Percentiles rank a stretch among this genome's conserved stretches.
Conservation (phyloP, 106 monocot species). For the Platanthera zijinensis region DNA sequence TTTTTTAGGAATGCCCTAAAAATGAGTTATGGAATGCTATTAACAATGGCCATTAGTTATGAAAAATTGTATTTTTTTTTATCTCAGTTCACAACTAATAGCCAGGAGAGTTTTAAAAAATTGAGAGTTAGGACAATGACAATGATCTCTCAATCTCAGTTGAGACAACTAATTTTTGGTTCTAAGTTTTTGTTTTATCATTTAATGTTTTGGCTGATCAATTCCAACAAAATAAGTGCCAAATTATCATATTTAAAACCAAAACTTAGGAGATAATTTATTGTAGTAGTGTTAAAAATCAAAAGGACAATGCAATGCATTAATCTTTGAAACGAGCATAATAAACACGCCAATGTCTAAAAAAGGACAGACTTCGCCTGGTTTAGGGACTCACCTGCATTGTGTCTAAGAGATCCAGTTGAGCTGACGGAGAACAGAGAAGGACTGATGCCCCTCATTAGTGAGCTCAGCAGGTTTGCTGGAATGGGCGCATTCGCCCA, state of each 20-base stretch:
- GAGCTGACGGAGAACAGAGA: not conserved
- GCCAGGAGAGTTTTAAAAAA: too few relatives aligned
- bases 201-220: too few relatives aligned
- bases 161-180: too few relatives aligned
- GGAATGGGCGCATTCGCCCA: conserved; percentile 7
- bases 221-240: too few relatives aligned
- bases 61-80: too few relatives aligned
- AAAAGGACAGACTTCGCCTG: not conserved
- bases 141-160: too few relatives aligned
- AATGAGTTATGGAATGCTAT: too few relatives aligned
- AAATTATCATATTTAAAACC: not conserved
- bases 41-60: too few relatives aligned
- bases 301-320: not conserved
- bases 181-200: too few relatives aligned
- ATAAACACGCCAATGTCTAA: not conserved
- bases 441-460: conserved; percentile 7
- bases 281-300: not conserved
- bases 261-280: not conserved
- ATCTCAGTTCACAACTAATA: too few relatives aligned
- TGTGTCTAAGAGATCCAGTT: conserved; percentile 1
- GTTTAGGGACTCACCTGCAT: not conserved
- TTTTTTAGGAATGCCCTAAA: too few relatives aligned
- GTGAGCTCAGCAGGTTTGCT: conserved; percentile 2
- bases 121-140: too few relatives aligned
- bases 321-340: not conserved